Evolutionary conservation across 257 asterid species (phyloP).

Genomic region (Ehretia macrophylla): DNA sequence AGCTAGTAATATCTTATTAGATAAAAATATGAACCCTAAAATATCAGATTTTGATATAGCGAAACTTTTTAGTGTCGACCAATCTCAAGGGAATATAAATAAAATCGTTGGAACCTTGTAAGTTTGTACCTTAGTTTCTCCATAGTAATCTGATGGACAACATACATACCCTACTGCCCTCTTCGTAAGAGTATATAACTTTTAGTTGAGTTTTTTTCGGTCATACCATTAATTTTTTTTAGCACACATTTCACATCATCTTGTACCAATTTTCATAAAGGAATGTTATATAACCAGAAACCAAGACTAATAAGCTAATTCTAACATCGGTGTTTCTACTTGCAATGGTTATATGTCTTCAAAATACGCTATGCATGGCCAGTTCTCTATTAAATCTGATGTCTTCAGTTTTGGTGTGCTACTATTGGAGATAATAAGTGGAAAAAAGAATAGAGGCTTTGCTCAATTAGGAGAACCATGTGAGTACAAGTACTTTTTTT

Average conservation of each 20-base stretch:
- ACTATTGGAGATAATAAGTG: conserved; percentile 24
- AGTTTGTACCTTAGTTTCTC: not conserved
- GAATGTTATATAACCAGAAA: too few relatives aligned
- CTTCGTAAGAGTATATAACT: not conserved
- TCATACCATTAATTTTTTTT: not conserved
- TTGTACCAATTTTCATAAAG: too few relatives aligned
- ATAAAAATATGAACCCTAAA: conserved; percentile 22
- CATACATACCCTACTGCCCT: too few relatives aligned
- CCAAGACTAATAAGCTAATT: too few relatives aligned
- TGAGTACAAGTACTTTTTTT: conserved; percentile 12
- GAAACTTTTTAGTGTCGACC: conserved; percentile 8
- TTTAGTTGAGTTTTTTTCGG: not conserved
- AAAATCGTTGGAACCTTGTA: conserved; percentile 22
- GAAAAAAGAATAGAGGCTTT: conserved; percentile 9
- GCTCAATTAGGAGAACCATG: conserved; percentile 15
- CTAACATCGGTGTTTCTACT: too few relatives aligned
- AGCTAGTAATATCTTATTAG: conserved; percentile 21
- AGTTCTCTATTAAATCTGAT: conserved; percentile 16
- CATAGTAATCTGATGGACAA: too few relatives aligned
- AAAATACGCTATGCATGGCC: conserved; percentile 17
- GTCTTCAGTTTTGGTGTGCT: conserved; percentile 25
- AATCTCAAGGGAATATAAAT: conserved; percentile 13
- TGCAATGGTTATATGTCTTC: conserved; percentile 29
- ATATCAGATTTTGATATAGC: conserved; percentile 28
- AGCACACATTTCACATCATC: too few relatives aligned